Evolutionary conservation across 2,329 filamentous ascomycete genomes (phyloP).

Genomic region (Aspergillus alliaceus): DNA sequence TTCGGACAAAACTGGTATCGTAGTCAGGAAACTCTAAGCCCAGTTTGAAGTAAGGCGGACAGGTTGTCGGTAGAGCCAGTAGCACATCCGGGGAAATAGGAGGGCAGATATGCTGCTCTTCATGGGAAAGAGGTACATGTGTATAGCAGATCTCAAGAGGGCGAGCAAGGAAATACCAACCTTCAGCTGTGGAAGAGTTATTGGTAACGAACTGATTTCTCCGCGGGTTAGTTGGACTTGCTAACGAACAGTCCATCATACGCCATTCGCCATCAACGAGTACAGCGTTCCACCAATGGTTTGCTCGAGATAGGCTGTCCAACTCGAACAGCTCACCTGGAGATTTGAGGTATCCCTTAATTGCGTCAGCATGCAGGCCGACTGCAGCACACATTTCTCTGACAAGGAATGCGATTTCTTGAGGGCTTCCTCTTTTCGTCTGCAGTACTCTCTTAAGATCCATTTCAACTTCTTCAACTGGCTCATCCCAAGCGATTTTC

Average conservation of each 20-base stretch:
- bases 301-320: conserved; percentile 78
- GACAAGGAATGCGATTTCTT: conserved; percentile 86
- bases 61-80: conserved; percentile 80
- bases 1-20: conserved; percentile 79
- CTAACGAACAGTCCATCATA: conserved; percentile 90
- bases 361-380: conserved; percentile 81
- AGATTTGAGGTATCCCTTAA: conserved; percentile 85
- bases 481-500: conserved; percentile 92
- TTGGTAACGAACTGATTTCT: conserved; percentile 74
- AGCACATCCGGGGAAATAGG: conserved; percentile 82
- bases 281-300: conserved; percentile 98
- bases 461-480: conserved; percentile 74
- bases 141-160: conserved; percentile 94
- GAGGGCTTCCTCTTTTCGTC: conserved; percentile 76
- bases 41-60: conserved; percentile 85
- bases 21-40: conserved; percentile 79
- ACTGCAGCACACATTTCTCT: conserved; percentile 92
- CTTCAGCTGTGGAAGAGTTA: conserved; percentile 69
- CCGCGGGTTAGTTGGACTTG: conserved; percentile 84
- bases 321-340: conserved; percentile 82
- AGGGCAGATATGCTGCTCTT: conserved; percentile 91
- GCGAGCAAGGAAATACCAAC: conserved; percentile 89
- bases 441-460: conserved; percentile 84
- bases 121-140: conserved; percentile 82
- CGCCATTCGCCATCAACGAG: conserved; percentile 94